phyloP scores from a whole-genome alignment of 129 eudicot genomes.

The Deinandra increscens region DNA sequence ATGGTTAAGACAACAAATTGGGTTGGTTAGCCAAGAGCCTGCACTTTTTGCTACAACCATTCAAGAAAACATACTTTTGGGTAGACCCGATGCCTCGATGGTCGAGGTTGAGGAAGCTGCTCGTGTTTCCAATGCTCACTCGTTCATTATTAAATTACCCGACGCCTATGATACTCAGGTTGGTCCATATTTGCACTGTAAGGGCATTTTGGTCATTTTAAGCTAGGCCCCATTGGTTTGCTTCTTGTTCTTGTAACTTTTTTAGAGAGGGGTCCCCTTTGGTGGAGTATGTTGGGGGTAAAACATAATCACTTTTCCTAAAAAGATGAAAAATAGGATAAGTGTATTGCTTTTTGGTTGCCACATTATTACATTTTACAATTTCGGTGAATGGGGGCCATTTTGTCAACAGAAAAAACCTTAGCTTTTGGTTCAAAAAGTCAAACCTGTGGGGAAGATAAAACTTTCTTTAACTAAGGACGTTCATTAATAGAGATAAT shows the following conservation, averaged over 20 bases:
- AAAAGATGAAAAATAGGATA: conserved; percentile 40
- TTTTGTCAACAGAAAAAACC: conserved; percentile 63
- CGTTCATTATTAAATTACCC: conserved; percentile 78
- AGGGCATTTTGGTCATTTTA: conserved; percentile 18
- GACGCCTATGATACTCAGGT: conserved; percentile 96
- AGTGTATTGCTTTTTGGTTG: conserved; percentile 35
- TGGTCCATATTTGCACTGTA: conserved; percentile 11
- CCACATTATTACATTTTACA: conserved; percentile 29
- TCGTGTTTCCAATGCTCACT: conserved; percentile 89
- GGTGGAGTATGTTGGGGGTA: conserved; percentile 40
- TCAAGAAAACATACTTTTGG: conserved; percentile 90
- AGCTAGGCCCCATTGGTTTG: conserved; percentile 5
- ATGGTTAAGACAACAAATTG: conserved; percentile 94
- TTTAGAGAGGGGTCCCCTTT: conserved; percentile 26
- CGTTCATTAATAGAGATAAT: conserved; percentile 35
- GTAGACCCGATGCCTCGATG: conserved; percentile 79
- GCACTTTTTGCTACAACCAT: conserved; percentile 91
- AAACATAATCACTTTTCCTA: conserved; percentile 24
- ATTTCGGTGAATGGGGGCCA: conserved; percentile 34
- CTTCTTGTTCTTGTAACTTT: conserved; percentile 19
- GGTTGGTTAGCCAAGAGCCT: conserved; percentile 95
- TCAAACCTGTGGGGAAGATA: conserved; percentile 33
- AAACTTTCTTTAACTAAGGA: conserved; percentile 46
- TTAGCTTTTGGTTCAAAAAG: conserved; percentile 46
- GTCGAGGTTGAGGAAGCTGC: conserved; percentile 89